A percentile compares a stretch with the other conserved stretches of the same genome.
These are phyloP conservation scores for Xylaria palmicola DNA, from an alignment of 495 filamentous ascomycete species.

Conservation along the genomic window DNA sequence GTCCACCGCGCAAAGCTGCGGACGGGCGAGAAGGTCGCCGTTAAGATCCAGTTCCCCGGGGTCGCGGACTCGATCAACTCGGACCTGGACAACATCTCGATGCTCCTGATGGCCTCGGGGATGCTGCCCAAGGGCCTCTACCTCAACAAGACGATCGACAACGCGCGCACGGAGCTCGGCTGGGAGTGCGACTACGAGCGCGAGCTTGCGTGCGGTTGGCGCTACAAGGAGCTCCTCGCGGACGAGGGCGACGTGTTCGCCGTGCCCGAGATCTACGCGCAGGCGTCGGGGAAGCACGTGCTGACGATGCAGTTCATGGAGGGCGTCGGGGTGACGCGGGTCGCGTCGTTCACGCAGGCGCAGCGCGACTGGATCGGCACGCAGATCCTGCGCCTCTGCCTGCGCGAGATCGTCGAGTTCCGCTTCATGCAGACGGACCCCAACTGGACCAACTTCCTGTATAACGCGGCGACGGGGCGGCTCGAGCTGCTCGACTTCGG, in stretches of 20 bases:
- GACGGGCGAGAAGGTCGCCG: conserved; percentile 74
- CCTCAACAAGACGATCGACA: conserved; percentile 95
- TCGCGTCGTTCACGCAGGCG: conserved; percentile 68
- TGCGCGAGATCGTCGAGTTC: conserved; percentile 92
- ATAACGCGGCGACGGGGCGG: conserved; percentile 67
- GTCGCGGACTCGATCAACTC: conserved; percentile 94
- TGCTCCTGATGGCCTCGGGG: conserved; percentile 85
- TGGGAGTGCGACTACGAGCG: conserved; percentile 98
- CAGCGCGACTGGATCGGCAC: conserved; percentile 92
- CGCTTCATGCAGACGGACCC: conserved; percentile 98
- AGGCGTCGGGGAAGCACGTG: conserved; percentile 83
- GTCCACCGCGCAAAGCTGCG: conserved; percentile 85
- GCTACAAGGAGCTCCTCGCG: conserved; percentile 69
- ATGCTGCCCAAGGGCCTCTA: conserved; percentile 89
- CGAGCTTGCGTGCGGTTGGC: conserved; percentile 74
- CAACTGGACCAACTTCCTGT: conserved; percentile 99
- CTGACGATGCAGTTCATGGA: conserved; percentile 90
- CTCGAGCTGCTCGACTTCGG: conserved; percentile 96
- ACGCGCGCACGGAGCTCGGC: conserved; percentile 85
- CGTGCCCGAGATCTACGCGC: conserved; percentile 73
- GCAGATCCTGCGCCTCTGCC: conserved; percentile 86
- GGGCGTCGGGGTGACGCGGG: conserved; percentile 84
- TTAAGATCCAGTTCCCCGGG: conserved; percentile 98
- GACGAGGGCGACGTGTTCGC: conserved; percentile 70
- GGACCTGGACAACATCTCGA: conserved; percentile 85